phyloP scores from a whole-genome alignment of 345 rosid genomes.

The Dipteronia dyeriana region DNA sequence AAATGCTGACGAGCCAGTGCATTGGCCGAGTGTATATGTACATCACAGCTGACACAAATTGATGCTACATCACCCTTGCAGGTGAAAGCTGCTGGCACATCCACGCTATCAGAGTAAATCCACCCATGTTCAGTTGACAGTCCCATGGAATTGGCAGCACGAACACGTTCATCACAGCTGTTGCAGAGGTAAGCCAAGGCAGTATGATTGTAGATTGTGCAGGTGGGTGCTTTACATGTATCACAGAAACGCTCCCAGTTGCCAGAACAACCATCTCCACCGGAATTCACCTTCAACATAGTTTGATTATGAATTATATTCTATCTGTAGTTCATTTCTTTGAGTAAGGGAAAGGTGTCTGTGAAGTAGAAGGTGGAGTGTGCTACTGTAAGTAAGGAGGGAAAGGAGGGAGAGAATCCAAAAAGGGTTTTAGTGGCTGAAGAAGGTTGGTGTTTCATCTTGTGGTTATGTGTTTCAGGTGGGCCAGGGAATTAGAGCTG shows the following conservation, averaged over 20 bases:
- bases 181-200: conserved; percentile 69
- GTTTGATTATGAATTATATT: conserved; percentile 4
- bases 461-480: conserved; percentile 49
- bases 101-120: conserved; percentile 69
- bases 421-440: conserved; percentile 37
- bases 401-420: conserved; percentile 38
- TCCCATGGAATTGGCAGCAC: conserved; percentile 66
- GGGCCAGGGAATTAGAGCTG: conserved; percentile 18
- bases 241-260: conserved; percentile 63
- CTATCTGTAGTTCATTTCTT: background rate
- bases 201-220: conserved; percentile 71
- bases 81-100: conserved; percentile 64
- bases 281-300: conserved; percentile 25
- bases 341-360: conserved; percentile 4
- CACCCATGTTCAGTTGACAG: conserved; percentile 76
- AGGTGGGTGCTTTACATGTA: conserved; percentile 64
- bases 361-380: conserved; percentile 17
- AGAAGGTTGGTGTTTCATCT: conserved; percentile 41
- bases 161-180: conserved; percentile 60
- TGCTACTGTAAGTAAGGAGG: conserved; percentile 24
- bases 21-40: conserved; percentile 57
- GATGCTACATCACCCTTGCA: conserved; percentile 82
- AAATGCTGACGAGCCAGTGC: conserved; percentile 75
- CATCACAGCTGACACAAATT: conserved; percentile 32
- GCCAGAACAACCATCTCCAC: conserved; percentile 21